Evolutionary conservation across 179 eudicot genomes (phyloP), one percentile per base, ranked within the genome.

Genomic region (Corrigiola litoralis): DNA sequence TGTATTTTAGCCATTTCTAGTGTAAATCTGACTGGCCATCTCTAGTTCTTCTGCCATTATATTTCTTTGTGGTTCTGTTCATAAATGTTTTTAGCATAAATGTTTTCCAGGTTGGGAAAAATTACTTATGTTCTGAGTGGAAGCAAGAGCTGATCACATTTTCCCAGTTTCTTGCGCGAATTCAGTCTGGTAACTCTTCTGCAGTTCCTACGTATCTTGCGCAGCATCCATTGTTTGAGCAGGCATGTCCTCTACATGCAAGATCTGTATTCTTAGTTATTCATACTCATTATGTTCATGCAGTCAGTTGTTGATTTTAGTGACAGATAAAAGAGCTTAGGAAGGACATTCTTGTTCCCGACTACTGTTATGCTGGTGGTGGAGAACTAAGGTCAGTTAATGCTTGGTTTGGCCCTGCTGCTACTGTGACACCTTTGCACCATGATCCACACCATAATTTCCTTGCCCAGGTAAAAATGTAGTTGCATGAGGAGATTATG

Each of bases 381-480:
- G 97, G 97, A 47, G 96, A 94, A 71, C 72, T 94, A 59, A 78
- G 90, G 77, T 72, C 99, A 8, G 64, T 94, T 36, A 90, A 94
- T 79, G 95, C 97, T 66, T 94, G 99, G 99, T 90, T 94, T 58
- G 99, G 99, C 78, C 99, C 99, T 67, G 84, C 92, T 73, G 89
- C 94, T 55, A 90, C 97, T 3, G 97, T 90, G 33, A 94, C 99
- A 17, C 99, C 97, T 16, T 74, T 94, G 83, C 96, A 90, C 77
- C 88, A 90, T 61, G 99, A 94, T 81, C 99, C 99, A 12, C 97
- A 94, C 75, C 97, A 94, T 72, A 94, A 94, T 74, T 82, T 94
- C 67, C 80, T 94, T 67, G 94, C 99, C 65, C 99, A 94, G 99
- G 99, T 94, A 63, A 48, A 28, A 33, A n/a, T 52, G 24, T 25